phyloP scores from a whole-genome alignment of 345 rosid species.

The Aethionema arabicum region DNA sequence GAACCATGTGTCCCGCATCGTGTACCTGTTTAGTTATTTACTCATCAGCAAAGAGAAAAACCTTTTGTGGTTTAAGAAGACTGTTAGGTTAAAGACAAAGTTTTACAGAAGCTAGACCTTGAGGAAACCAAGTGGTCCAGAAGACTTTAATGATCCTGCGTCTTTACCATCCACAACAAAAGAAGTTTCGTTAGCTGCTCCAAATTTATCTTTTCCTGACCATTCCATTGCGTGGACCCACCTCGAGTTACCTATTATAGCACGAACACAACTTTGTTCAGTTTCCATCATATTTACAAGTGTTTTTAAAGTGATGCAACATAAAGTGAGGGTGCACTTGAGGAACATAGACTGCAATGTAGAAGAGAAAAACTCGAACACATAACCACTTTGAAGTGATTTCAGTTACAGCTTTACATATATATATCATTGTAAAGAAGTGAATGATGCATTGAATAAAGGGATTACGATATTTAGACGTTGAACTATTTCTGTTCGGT shows the following conservation, averaged over 20 bases:
- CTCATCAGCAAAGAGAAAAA: constrained; percentile 18
- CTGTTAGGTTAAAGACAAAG: neutral
- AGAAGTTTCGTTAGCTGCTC: constrained; percentile 60
- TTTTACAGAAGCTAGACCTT: constrained; percentile 54
- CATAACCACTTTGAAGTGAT: too few species aligned
- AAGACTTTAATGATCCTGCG: constrained; percentile 68
- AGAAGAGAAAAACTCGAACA: too few species aligned
- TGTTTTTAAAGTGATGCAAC: too few species aligned
- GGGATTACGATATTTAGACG: too few species aligned
- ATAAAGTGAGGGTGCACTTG: too few species aligned
- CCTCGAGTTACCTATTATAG: constrained; percentile 84
- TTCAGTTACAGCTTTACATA: too few species aligned
- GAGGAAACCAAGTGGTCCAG: constrained; percentile 83
- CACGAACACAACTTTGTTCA: neutral
- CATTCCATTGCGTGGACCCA: constrained; percentile 99
- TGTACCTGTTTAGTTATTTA: constrained; percentile 51
- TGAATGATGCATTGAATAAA: too few species aligned
- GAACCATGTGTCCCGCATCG: constrained; percentile 98
- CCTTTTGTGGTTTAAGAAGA: constrained; percentile 14
- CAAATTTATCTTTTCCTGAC: constrained; percentile 77
- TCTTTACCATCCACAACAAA: constrained; percentile 72
- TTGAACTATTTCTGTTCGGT: too few species aligned
- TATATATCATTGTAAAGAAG: too few species aligned
- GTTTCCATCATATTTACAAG: too few species aligned
- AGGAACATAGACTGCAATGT: too few species aligned